These are phyloP conservation scores for Lolium rigidum DNA, from an alignment of 176 grass and related monocot genomes.

Conservation along the genomic window DNA sequence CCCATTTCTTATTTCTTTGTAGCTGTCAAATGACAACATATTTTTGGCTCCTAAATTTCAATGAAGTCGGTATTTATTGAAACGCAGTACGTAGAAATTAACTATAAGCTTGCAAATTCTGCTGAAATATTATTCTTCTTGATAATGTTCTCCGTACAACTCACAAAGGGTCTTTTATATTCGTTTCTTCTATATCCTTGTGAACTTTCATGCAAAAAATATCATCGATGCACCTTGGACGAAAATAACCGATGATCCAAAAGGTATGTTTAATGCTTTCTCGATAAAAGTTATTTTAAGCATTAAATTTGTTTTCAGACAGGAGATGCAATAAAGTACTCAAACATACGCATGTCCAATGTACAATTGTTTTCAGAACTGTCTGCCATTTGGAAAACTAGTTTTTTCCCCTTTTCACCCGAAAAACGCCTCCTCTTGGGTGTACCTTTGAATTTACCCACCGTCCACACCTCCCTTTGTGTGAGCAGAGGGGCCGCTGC, in stretches of 20 bases:
- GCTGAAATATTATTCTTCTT: background rate
- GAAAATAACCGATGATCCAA: background rate
- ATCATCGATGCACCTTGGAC: background rate
- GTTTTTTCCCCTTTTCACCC: background rate
- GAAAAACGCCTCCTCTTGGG: background rate
- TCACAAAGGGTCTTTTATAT: background rate
- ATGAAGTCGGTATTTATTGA: background rate
- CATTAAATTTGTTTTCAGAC: background rate
- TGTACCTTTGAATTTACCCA: constrained; percentile 5
- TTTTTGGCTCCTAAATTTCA: background rate
- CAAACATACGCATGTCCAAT: background rate
- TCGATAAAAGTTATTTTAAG: background rate
- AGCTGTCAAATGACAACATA: background rate
- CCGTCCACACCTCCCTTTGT: background rate
- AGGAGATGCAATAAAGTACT: background rate
- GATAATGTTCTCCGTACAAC: background rate
- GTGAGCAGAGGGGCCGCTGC: constrained; percentile 39
- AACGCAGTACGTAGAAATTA: background rate
- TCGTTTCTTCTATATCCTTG: background rate
- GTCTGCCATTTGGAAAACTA: background rate
- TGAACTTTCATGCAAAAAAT: background rate
- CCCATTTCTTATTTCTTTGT: background rate
- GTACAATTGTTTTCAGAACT: background rate
- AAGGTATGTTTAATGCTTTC: no score
- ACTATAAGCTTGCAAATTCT: background rate